phyloP scores from a whole-genome alignment of 2,329 filamentous ascomycete genomes.

The Fonsecaea pedrosoi region DNA sequence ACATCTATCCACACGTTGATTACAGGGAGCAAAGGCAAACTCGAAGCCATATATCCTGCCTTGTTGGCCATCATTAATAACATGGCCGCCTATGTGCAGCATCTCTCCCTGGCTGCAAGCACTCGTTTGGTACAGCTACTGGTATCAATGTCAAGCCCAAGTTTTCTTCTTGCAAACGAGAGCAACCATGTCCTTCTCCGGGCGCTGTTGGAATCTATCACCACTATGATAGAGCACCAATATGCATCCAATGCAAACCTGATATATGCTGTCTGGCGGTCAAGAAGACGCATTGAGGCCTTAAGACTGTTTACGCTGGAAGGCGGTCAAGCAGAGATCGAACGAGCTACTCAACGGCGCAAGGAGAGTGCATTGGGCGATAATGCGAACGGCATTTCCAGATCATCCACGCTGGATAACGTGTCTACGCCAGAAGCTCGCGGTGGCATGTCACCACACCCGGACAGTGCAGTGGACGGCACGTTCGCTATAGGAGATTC shows the following conservation, averaged over 20 bases:
- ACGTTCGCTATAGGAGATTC: constrained; percentile 88
- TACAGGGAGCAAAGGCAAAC: constrained; percentile 85
- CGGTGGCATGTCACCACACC: constrained; percentile 19
- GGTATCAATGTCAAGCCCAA: constrained; percentile 89
- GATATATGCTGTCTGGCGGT: constrained; percentile 78
- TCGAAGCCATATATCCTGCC: constrained; percentile 90
- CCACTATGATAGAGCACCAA: constrained; percentile 87
- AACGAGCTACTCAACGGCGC: constrained; percentile 57
- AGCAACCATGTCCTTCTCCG: constrained; percentile 82
- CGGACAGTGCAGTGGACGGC: constrained; percentile 60
- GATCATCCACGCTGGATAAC: constrained; percentile 30
- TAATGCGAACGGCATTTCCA: constrained; percentile 22
- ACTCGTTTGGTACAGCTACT: constrained; percentile 87
- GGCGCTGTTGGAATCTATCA: constrained; percentile 86
- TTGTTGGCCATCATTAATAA: constrained; percentile 93
- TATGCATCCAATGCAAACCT: constrained; percentile 77
- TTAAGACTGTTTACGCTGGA: constrained; percentile 88
- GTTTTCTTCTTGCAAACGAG: constrained; percentile 90
- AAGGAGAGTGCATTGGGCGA: constrained; percentile 60
- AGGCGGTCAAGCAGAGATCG: constrained; percentile 88
- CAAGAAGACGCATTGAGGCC: constrained; percentile 82
- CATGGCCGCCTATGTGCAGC: constrained; percentile 81
- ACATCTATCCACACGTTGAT: constrained; percentile 94
- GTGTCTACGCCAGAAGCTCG: constrained; percentile 24
- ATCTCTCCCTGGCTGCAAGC: constrained; percentile 75